Conservation (phyloP, 371 early-diverging fungal genomes). For the Mortierella sp. region DNA sequence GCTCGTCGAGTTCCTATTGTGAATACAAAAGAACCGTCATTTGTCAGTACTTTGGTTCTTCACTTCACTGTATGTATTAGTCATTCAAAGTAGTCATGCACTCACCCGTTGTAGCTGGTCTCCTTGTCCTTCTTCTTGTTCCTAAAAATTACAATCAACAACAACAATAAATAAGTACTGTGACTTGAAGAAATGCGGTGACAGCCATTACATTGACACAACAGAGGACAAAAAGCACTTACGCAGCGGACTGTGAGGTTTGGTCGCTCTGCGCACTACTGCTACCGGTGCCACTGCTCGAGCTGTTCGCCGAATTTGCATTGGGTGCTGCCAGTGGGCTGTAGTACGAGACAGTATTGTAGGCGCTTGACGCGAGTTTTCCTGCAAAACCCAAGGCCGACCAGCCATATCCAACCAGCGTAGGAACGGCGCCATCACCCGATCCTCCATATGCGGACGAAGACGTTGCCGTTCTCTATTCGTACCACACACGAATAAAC, state of each 20-base stretch:
- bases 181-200: neutral
- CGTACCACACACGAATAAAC: too few relatives aligned
- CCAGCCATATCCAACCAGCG: constrained; percentile 43
- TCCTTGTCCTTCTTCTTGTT: constrained; percentile 50
- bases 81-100: neutral
- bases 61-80: neutral
- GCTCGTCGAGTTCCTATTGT: constrained; percentile 3
- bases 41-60: neutral
- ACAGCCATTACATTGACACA: neutral
- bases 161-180: neutral
- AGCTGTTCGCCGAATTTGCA: neutral
- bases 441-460: constrained; percentile 44
- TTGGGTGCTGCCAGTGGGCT: constrained; percentile 31
- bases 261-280: neutral
- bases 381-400: constrained; percentile 49
- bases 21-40: neutral
- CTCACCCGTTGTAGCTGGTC: constrained; percentile 48
- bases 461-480: constrained; percentile 28
- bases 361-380: constrained; percentile 43
- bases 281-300: neutral
- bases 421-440: constrained; percentile 30
- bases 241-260: constrained; percentile 20
- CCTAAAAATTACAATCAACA: neutral
- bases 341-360: constrained; percentile 46
- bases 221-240: neutral